phyloP scores from a whole-genome alignment of 2,329 filamentous ascomycete species.

The Fusarium fujikuroi region DNA sequence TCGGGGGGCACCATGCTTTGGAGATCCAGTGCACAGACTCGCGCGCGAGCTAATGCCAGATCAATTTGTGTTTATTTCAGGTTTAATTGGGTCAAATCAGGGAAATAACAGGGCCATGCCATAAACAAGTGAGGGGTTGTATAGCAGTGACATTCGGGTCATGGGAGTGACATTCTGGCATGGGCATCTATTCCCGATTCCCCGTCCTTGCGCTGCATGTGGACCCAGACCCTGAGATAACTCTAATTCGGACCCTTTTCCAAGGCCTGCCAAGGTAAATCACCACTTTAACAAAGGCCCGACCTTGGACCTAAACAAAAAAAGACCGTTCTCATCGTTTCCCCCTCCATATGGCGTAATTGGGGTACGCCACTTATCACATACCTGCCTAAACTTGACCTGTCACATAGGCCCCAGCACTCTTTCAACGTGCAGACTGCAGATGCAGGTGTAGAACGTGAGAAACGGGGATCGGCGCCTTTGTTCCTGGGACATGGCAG shows the following conservation, averaged over 20 bases:
- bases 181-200: neutral
- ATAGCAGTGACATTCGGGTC: neutral
- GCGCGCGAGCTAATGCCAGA: neutral
- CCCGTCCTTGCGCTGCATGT: neutral
- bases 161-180: neutral
- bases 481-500: neutral
- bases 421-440: neutral
- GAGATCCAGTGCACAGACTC: neutral
- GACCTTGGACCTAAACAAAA: neutral
- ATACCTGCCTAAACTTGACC: conserved; percentile 1
- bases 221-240: neutral
- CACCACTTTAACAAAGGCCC: neutral
- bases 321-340: conserved; percentile 6
- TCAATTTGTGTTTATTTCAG: neutral
- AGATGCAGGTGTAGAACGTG: neutral
- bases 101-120: neutral
- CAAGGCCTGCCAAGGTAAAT: neutral
- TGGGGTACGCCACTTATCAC: conserved; percentile 1
- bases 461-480: conserved; percentile 10
- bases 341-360: neutral
- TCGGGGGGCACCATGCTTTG: neutral
- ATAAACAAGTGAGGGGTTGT: neutral
- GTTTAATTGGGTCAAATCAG: neutral
- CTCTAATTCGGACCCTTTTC: neutral
- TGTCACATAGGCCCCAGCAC: neutral